Percentiles rank a stretch among this genome's conserved stretches.
Conservation (phyloP, 140 eudicot species). For the Senecio squalidus region DNA sequence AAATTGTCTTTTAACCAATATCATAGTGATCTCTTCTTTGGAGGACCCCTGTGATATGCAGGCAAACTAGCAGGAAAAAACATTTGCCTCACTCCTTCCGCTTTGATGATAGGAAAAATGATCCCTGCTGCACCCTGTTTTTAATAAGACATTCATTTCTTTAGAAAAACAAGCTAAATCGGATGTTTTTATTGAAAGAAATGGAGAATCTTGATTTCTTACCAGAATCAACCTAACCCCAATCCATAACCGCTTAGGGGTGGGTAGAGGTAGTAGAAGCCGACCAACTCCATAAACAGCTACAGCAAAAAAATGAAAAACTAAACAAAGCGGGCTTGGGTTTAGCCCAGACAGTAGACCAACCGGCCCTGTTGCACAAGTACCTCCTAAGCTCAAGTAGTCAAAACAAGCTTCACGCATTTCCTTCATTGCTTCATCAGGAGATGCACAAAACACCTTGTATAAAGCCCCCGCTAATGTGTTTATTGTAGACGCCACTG, state of each 20-base stretch:
- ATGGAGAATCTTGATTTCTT: too few species aligned
- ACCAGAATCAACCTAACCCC: constrained; percentile 42
- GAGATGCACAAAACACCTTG: constrained; percentile 51
- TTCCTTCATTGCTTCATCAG: constrained; percentile 52
- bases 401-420: constrained; percentile 58
- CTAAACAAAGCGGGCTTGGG: constrained; percentile 43
- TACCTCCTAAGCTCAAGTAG: constrained; percentile 52
- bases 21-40: constrained; percentile 10
- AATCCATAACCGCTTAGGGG: constrained; percentile 46
- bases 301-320: constrained; percentile 48
- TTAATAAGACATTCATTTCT: too few species aligned
- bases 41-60: constrained; percentile 40
- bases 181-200: too few species aligned
- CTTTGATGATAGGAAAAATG: constrained; percentile 49
- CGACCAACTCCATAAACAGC: constrained; percentile 50
- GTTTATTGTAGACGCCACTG: constrained; percentile 59
- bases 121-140: constrained; percentile 43
- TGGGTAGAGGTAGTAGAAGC: constrained; percentile 44
- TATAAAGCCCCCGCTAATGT: constrained; percentile 59
- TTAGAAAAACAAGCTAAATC: too few species aligned
- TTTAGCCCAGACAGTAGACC: constrained; percentile 49
- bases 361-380: constrained; percentile 42
- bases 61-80: constrained; percentile 50
- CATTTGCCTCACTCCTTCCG: constrained; percentile 58
- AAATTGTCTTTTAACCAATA: background rate